Conservation (phyloP, 73 alveolate species). For the Paramecium pentaurelia region DNA sequence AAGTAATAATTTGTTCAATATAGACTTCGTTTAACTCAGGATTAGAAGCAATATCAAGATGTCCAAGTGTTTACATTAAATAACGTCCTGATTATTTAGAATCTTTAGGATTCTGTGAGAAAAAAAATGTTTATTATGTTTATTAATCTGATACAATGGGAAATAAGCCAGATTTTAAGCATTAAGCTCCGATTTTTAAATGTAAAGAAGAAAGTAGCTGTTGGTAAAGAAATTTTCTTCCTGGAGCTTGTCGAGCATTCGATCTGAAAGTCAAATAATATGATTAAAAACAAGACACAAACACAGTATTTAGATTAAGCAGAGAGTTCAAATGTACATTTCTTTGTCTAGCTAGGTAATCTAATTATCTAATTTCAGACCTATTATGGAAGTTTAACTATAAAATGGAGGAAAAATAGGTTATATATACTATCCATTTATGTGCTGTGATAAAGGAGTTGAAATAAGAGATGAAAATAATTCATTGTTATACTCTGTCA, state of each 20-base stretch:
- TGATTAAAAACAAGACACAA: neutral
- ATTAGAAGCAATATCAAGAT: neutral
- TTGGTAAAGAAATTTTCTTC: slow-evolving; percentile 29
- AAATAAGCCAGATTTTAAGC: slow-evolving; percentile 15
- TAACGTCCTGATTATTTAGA: slow-evolving; percentile 26
- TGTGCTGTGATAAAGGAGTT: slow-evolving; percentile 48
- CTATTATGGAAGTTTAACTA: neutral
- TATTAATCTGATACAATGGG: neutral
- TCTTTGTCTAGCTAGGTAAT: neutral
- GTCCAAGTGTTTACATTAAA: slow-evolving; percentile 28
- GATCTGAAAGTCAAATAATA: neutral
- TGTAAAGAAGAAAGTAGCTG: slow-evolving; percentile 20
- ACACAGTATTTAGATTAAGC: neutral
- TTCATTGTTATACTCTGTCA: neutral
- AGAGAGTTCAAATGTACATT: slow-evolving; percentile 41
- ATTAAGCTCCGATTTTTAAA: neutral
- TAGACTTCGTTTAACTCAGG: neutral
- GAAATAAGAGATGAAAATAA: slow-evolving; percentile 10
- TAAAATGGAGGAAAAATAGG: neutral
- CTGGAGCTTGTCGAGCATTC: slow-evolving; percentile 39
- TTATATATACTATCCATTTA: neutral
- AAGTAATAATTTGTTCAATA: neutral
- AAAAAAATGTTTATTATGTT: neutral
- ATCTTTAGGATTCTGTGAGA: neutral
- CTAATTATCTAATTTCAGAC: neutral